These are phyloP conservation scores for Chalara sp. DNA, from an alignment of 2,329 filamentous ascomycete species.

Conservation along the genomic window DNA sequence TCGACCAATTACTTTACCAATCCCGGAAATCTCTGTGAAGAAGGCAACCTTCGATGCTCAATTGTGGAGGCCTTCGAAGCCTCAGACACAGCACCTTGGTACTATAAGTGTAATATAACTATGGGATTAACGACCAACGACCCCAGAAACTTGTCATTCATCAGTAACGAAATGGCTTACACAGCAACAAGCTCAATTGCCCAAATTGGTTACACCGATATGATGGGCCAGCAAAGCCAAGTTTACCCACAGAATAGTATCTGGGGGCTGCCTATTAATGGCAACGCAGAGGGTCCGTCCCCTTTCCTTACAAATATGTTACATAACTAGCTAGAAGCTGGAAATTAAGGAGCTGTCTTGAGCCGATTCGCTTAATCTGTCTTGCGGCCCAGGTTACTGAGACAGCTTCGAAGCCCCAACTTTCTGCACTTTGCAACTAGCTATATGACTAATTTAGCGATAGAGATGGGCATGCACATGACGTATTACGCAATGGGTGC, in stretches of 20 bases:
- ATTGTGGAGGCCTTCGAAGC: constrained; percentile 33
- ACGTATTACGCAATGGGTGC: constrained; percentile 29
- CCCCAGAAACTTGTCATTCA: constrained; percentile 14
- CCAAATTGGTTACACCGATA: constrained; percentile 31
- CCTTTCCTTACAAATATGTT: background rate
- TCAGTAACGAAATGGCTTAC: constrained; percentile 29
- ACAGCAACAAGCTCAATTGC: constrained; percentile 33
- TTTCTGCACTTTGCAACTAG: background rate
- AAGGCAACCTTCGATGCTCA: constrained; percentile 13
- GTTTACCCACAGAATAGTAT: constrained; percentile 35
- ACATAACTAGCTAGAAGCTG: constrained; percentile 21
- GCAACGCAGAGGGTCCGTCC: constrained; percentile 10
- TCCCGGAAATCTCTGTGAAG: constrained; percentile 15
- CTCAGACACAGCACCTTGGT: constrained; percentile 31
- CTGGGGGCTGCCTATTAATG: constrained; percentile 30
- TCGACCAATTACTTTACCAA: constrained; percentile 35
- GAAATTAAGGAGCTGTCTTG: too few species aligned
- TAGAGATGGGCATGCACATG: background rate
- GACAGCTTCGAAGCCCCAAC: too few species aligned
- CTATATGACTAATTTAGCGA: background rate
- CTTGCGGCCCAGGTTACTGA: too few species aligned
- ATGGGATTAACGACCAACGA: constrained; percentile 30
- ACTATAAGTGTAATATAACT: constrained; percentile 34
- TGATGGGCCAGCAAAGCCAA: constrained; percentile 21
- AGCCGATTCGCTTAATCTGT: too few species aligned